These are phyloP conservation scores for Alternaria infectoria DNA, from an alignment of 2,329 filamentous ascomycete genomes.

Conservation along the genomic window DNA sequence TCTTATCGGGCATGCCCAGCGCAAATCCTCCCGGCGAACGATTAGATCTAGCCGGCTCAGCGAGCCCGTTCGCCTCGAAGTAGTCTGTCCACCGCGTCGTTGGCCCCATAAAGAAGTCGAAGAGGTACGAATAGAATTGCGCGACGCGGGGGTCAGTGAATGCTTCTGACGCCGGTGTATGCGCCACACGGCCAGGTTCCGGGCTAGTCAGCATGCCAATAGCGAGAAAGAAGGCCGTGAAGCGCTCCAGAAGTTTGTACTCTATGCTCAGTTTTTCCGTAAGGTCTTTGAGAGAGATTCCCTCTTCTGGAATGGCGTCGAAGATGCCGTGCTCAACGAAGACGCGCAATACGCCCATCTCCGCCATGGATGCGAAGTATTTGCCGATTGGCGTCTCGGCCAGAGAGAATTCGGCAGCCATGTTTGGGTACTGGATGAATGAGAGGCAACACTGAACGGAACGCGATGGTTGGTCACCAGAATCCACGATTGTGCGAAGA, in stretches of 20 bases:
- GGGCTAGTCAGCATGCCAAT: slow-evolving; percentile 1
- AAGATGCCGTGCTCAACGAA: slow-evolving; percentile 13
- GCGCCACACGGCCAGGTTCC: slow-evolving; percentile 6
- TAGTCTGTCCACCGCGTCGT: slow-evolving; percentile 7
- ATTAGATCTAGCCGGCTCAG: slow-evolving; percentile 7
- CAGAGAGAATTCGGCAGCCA: slow-evolving; percentile 6
- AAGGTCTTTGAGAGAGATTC: slow-evolving; percentile 6
- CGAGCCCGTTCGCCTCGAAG: slow-evolving; percentile 9
- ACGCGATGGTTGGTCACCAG: not conserved
- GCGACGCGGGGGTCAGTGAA: slow-evolving; percentile 1
- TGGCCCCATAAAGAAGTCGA: slow-evolving; percentile 11
- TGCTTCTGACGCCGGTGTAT: slow-evolving; percentile 7
- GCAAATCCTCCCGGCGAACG: slow-evolving; percentile 5
- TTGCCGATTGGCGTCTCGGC: slow-evolving; percentile 8
- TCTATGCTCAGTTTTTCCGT: slow-evolving; percentile 1
- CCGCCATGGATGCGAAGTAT: slow-evolving; percentile 12
- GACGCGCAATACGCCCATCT: slow-evolving; percentile 10
- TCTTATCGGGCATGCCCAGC: slow-evolving; percentile 13
- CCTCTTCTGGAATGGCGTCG: slow-evolving; percentile 7
- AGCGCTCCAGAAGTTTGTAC: slow-evolving; percentile 6
- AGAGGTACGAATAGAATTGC: slow-evolving; percentile 12
- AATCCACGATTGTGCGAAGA: not conserved
- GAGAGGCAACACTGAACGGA: not conserved
- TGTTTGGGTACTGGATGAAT: not conserved
- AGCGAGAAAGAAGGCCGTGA: slow-evolving; percentile 4